Conservation (phyloP, 495 filamentous ascomycete genomes). For the Pseudotulostoma volvatum region DNA sequence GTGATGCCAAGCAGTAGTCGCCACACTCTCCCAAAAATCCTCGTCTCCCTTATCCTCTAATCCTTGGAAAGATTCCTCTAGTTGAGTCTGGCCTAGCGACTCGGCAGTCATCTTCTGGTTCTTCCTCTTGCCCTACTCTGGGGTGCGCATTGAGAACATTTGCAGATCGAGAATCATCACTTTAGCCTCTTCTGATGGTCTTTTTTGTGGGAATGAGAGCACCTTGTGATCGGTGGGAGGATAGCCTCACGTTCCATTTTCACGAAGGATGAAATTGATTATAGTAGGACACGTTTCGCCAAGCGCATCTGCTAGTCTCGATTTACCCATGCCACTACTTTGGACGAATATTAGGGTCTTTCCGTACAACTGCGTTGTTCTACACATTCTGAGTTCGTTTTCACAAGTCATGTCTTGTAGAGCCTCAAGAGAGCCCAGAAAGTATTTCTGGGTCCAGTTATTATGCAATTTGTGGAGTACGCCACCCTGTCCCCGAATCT, state of each 20-base stretch:
- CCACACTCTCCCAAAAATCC: not conserved
- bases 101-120: not conserved
- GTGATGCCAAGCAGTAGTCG: not conserved
- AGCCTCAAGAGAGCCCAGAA: not conserved
- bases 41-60: not conserved
- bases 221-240: not conserved
- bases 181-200: not conserved
- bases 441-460: not conserved
- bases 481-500: not conserved
- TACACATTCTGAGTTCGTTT: not conserved
- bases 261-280: not conserved
- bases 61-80: no score
- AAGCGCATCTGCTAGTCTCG: not conserved
- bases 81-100: no score
- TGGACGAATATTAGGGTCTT: not conserved
- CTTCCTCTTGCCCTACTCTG: not conserved
- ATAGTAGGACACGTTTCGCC: slow-evolving; percentile 1
- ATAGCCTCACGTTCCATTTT: not conserved
- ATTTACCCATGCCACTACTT: not conserved
- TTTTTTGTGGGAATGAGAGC: not conserved
- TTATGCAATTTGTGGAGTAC: not conserved
- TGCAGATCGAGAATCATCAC: not conserved
- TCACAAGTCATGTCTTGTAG: not conserved
- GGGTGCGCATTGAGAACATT: not conserved
- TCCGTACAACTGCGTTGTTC: not conserved